These are phyloP conservation scores for Linnemannia zychae DNA, from an alignment of 192 early-diverging fungal species.

Conservation along the genomic window DNA sequence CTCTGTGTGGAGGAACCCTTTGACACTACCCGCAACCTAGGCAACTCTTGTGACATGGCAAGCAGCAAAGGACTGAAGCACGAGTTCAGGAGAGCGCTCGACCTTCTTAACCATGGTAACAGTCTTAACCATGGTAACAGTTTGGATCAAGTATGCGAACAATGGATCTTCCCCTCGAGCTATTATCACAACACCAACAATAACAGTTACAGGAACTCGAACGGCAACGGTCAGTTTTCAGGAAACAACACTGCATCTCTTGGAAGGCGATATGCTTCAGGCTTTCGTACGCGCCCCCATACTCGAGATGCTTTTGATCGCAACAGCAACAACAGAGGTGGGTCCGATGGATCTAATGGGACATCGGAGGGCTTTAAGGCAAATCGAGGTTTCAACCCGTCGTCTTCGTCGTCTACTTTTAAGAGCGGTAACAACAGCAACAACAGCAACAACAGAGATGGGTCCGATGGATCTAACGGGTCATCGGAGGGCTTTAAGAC, in stretches of 20 bases:
- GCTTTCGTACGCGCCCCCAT: background rate
- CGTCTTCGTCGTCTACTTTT: background rate
- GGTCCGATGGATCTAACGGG: constrained; percentile 3
- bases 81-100: constrained; percentile 86
- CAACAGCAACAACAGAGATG: constrained; percentile 2
- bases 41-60: constrained; percentile 87
- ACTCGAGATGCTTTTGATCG: background rate
- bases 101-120: constrained; percentile 62
- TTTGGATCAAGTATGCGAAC: constrained; percentile 67
- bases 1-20: constrained; percentile 97
- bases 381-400: background rate
- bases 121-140: constrained; percentile 61
- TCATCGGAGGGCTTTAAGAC: background rate
- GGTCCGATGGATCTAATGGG: constrained; percentile 4
- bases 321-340: constrained; percentile 3
- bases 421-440: no score
- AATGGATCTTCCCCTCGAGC: constrained; percentile 58
- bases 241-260: constrained; percentile 20
- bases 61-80: constrained; percentile 82
- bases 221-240: constrained; percentile 9
- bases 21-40: constrained; percentile 88
- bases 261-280: constrained; percentile 36
- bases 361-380: background rate
- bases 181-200: constrained; percentile 43
- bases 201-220: background rate